Evolutionary conservation across 306 rosid genomes (phyloP).

Genomic region (Prunus fruticosa): DNA sequence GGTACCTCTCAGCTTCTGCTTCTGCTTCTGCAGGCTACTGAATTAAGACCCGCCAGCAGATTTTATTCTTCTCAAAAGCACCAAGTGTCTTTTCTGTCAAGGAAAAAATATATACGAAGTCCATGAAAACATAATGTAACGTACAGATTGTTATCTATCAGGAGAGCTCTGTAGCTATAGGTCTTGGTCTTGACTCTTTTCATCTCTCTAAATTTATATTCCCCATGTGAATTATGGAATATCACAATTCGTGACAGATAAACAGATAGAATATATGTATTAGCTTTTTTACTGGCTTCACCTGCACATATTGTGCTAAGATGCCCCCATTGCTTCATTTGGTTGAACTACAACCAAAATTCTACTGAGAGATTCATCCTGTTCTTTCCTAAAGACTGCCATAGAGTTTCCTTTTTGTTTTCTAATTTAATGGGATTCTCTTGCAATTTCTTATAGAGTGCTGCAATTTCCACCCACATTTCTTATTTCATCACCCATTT

Average conservation of each 20-base stretch:
- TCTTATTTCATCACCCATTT: no score
- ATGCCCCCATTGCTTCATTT: not conserved
- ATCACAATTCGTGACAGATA: not conserved
- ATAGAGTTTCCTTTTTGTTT: no score
- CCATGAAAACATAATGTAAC: conserved; percentile 1
- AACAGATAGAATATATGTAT: not conserved
- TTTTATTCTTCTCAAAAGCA: conserved; percentile 5
- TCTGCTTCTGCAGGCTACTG: not conserved
- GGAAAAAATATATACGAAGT: not conserved
- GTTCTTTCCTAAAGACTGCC: not conserved
- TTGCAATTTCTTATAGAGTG: not conserved
- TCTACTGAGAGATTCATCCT: not conserved
- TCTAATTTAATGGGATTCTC: not conserved
- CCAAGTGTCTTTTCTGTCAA: not conserved
- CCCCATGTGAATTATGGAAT: conserved; percentile 12
- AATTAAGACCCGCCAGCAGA: not conserved
- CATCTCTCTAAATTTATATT: not conserved
- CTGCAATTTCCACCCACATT: no score
- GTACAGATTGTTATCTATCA: not conserved
- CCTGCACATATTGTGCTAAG: not conserved
- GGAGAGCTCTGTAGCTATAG: not conserved
- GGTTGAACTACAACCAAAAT: not conserved
- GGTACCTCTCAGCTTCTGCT: not conserved
- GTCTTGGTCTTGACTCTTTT: conserved; percentile 1
- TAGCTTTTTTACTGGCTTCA: not conserved